Base-by-base conservation (phyloP, 2,329 filamentous ascomycete genomes). In the Microascus cirrosus region DNA sequence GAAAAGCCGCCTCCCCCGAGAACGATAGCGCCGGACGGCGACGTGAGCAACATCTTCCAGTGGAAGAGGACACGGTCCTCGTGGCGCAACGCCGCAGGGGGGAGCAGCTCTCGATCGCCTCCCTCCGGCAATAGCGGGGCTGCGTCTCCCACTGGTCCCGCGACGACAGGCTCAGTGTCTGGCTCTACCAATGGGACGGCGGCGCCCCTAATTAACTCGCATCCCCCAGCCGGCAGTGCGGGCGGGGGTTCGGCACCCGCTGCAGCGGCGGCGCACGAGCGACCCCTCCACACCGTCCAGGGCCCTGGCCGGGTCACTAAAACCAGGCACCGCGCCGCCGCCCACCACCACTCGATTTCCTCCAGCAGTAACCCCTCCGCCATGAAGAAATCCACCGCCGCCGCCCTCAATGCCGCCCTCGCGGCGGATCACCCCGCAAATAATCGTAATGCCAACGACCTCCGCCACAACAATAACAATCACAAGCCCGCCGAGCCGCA, bases 21-120 rank as follows among this genome's bases (percentile, higher is more conserved):
- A 4, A 25, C 18, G 42, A 51, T 34, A 48, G 45, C 20, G 45
- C 5, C 45, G n/a, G 45, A 24, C 22, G 45, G 25, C 48, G 50
- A 53, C 48, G 55, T 57, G 28, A 24, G 45, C 34, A 57, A 53
- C 22, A 11, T 57, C 11, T 57, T 57, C 48, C 55, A 57, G 55
- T 57, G 55, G 55, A 57, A 57, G 34, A 24, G 55, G 48, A 48
- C 55, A 53, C 55, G 55, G 55, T 39, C 55, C 55, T 56, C 55
- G 25, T 57, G 55, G 55, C 50, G 48, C 25, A 15, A 28, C 39
- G 55, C 45, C 11, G 20, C 42, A 24, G 25, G n/a, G 32, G 35
- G 11, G 39, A 42, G 25, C 48, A 35, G 54, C n/a, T 32, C 28
- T 8, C 28, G 28, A 32, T 32, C 28, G 28, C 28, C 28, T 32